Base-by-base conservation (phyloP, 2,329 filamentous ascomycete species). In the Stromatinia cepivora region DNA sequence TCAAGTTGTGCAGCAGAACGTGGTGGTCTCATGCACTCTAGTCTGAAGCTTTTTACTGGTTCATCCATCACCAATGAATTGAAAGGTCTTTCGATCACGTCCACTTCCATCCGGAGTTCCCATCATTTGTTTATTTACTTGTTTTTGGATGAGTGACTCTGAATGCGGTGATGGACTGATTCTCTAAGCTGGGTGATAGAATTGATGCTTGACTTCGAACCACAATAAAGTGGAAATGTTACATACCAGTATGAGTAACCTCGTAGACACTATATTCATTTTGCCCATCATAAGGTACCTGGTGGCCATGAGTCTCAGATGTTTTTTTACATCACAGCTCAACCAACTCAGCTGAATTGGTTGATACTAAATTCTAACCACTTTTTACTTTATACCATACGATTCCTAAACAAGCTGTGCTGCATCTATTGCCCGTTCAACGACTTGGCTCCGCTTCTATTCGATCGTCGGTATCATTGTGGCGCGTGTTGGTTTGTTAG, bases 61-160 rank as follows among this genome's bases (percentile, higher is more conserved):
- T 20, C 10, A 46, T 50, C 31, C n/a, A 25, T 48, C 57, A 63
- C 65, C 54, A 67, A 67, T 67, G 28, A 25, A 45, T 20, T 36
- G 66, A 68, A 68, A 62, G 48, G 57, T 63, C 66, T 68, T 68
- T 62, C 25, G 66, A 61, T 68, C 66, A 68, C 54, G 66, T 68
- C 66, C 66, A 53, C 54, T 54, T 45, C n/a, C 36, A 25, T 45
- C 48, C 48, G 57, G 36, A 46, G 57, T 53, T 63, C 46, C 46
- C 48, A 53, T 59, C 20, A 48, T 52, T 56, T 54, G 36, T 68
- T 68, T 68, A 25, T 36, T 63, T 68, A 68, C 48, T 63, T 63
- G 57, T 8, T 63, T 68, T 42, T 52, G 54, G 11, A n/a, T 61
- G 65, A 50, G 45, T 56, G 54, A 67, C 39, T 61, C 45, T 62